Conservation (phyloP, 805 yeast species). For the Candida nonsorbophila region DNA sequence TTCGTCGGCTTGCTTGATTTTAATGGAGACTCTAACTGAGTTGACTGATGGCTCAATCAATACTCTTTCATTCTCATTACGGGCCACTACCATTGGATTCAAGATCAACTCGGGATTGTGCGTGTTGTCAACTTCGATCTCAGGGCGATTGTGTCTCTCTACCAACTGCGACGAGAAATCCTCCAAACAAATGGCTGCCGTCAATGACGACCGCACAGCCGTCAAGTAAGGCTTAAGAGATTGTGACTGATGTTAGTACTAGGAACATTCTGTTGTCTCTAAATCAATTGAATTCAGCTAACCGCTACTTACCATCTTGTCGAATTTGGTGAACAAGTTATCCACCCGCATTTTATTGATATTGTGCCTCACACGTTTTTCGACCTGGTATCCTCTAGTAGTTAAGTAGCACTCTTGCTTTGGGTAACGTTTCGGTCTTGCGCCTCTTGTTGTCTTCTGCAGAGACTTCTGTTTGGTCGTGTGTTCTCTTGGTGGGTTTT, state of each 20-base stretch:
- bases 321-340: background rate
- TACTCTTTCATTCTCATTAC: constrained; percentile 91
- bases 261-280: background rate
- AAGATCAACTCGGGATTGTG: constrained; percentile 75
- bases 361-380: constrained; percentile 3
- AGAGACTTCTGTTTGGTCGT: background rate
- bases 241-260: constrained; percentile 64
- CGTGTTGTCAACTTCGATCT: constrained; percentile 75
- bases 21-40: constrained; percentile 84
- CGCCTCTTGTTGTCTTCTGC: constrained; percentile 1
- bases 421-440: constrained; percentile 1
- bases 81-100: constrained; percentile 83
- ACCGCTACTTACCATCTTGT: background rate
- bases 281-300: background rate
- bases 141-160: constrained; percentile 97
- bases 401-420: constrained; percentile 2
- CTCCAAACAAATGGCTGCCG: constrained; percentile 88
- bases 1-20: constrained; percentile 96
- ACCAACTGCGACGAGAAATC: constrained; percentile 93
- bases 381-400: constrained; percentile 1
- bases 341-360: background rate
- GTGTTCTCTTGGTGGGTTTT: too few species aligned
- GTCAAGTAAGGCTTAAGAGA: constrained; percentile 91
- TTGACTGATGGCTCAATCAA: constrained; percentile 92
- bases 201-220: constrained; percentile 88